Evolutionary conservation across 2,329 filamentous ascomycete species (phyloP).

Genomic region (Colletotrichum incanum): DNA sequence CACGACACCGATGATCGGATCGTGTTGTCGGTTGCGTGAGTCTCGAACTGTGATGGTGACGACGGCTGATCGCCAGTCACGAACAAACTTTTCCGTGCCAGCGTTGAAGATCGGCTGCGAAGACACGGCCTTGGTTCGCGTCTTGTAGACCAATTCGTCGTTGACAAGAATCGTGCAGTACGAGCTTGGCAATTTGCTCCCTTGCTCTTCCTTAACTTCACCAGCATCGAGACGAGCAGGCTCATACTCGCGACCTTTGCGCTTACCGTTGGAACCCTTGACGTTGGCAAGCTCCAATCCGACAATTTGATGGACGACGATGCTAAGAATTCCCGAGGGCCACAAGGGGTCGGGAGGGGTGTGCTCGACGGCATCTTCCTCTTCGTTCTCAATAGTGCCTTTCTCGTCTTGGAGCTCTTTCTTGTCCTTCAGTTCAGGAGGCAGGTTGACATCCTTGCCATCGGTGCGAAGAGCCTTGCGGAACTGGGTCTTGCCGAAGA

Average conservation of each 20-base stretch:
- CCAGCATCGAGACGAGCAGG: conserved; percentile 87
- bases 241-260: conserved; percentile 89
- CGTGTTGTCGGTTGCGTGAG: conserved; percentile 90
- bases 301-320: conserved; percentile 95
- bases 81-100: conserved; percentile 91
- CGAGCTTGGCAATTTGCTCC: conserved; percentile 85
- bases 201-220: conserved; percentile 88
- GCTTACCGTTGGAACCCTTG: conserved; percentile 85
- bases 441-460: conserved; percentile 85
- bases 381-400: conserved; percentile 78
- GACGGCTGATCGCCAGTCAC: conserved; percentile 92
- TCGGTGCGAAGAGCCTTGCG: conserved; percentile 87
- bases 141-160: conserved; percentile 92
- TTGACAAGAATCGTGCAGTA: conserved; percentile 96
- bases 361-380: conserved; percentile 88
- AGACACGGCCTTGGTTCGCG: conserved; percentile 92
- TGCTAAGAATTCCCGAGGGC: conserved; percentile 89
- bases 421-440: conserved; percentile 80
- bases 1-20: conserved; percentile 93
- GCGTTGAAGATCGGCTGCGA: conserved; percentile 98
- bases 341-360: conserved; percentile 97
- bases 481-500: conserved; percentile 92
- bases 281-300: conserved; percentile 94
- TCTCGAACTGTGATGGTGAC: conserved; percentile 92
- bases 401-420: conserved; percentile 90